Evolutionary conservation across 768 basidiomycete genomes (phyloP).

Genomic region (Russula brevipes): DNA sequence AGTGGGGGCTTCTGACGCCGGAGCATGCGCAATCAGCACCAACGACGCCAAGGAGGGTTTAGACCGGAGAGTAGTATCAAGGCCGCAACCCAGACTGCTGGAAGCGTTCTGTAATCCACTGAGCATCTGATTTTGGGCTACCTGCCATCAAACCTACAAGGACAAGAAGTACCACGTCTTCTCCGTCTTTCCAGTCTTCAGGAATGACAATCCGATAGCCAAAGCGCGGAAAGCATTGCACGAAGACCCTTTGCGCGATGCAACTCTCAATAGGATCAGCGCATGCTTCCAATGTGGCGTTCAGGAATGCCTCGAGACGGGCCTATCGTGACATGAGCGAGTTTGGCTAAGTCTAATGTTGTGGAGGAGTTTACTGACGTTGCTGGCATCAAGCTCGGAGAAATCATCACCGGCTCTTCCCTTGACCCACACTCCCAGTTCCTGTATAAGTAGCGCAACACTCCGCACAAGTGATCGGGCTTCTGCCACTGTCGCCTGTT

Average conservation of each 20-base stretch:
- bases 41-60: slow-evolving; percentile 21
- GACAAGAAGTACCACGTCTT: slow-evolving; percentile 17
- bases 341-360: neutral
- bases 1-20: neutral
- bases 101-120: slow-evolving; percentile 12
- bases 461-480: slow-evolving; percentile 13
- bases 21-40: slow-evolving; percentile 19
- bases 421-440: slow-evolving; percentile 11
- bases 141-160: slow-evolving; percentile 20
- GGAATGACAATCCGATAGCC: slow-evolving; percentile 9
- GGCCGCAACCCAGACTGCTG: slow-evolving; percentile 10
- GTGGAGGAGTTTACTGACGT: slow-evolving; percentile 5
- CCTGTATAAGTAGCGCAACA: slow-evolving; percentile 13
- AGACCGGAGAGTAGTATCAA: slow-evolving; percentile 13
- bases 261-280: slow-evolving; percentile 20
- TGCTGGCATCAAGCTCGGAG: slow-evolving; percentile 12
- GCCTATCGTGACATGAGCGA: slow-evolving; percentile 1
- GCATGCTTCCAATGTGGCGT: slow-evolving; percentile 16
- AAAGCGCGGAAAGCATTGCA: slow-evolving; percentile 20
- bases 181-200: slow-evolving; percentile 23
- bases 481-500: slow-evolving; percentile 7
- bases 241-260: slow-evolving; percentile 21
- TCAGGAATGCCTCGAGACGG: slow-evolving; percentile 20
- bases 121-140: neutral
- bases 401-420: slow-evolving; percentile 4